A percentile compares a stretch with the other conserved stretches of the same genome.
Evolutionary conservation across 495 filamentous ascomycete genomes (phyloP).

Genomic region (Durotheca rogersii): DNA sequence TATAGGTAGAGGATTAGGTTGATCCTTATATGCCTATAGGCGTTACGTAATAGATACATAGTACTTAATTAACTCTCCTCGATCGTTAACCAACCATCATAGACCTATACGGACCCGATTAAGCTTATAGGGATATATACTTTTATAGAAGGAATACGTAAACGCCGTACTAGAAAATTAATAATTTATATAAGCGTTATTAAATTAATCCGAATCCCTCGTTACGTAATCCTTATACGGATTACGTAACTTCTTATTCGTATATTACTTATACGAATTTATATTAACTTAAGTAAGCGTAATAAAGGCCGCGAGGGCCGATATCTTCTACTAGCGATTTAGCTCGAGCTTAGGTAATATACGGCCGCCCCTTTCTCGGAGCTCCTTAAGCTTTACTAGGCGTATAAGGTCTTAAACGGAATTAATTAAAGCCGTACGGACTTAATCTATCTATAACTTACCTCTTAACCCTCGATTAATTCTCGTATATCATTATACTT

Average conservation of each 20-base stretch:
- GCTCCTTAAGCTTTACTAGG: not conserved
- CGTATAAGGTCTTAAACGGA: not conserved
- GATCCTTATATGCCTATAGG: too few relatives aligned
- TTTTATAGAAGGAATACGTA: conserved; percentile 4
- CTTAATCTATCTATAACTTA: not conserved
- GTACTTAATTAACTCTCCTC: too few relatives aligned
- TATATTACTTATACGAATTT: not conserved
- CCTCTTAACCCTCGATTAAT: not conserved
- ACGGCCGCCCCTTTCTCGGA: not conserved
- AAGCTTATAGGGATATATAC: too few relatives aligned
- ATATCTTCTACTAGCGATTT: conserved; percentile 7
- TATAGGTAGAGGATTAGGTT: too few relatives aligned
- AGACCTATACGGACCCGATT: too few relatives aligned
- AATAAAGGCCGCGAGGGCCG: conserved; percentile 1
- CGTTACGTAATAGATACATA: too few relatives aligned
- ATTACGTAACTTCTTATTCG: not conserved
- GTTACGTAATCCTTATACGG: conserved; percentile 4
- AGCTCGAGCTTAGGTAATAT: not conserved
- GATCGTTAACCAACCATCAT: too few relatives aligned
- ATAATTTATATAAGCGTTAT: conserved; percentile 8
- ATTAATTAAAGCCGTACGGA: not conserved
- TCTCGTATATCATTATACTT: not conserved
- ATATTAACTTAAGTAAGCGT: not conserved
- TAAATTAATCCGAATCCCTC: not conserved
- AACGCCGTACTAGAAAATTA: conserved; percentile 9